Base-by-base conservation (phyloP, 768 basidiomycete species). In the Pulveroboletus sp. region DNA sequence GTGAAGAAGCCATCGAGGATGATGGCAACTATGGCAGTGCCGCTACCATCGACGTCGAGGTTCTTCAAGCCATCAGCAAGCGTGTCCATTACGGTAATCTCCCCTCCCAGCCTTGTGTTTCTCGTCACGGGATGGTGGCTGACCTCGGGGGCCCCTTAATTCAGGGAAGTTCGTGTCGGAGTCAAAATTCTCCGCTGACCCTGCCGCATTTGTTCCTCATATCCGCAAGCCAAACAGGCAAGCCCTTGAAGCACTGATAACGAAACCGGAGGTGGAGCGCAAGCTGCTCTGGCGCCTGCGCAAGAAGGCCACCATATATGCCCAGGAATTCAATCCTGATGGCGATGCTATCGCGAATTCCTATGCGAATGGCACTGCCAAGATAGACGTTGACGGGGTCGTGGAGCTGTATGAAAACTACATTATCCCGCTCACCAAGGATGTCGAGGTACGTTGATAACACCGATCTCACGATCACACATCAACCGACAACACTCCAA, bases 111-210 rank as follows among this genome's bases (percentile, higher is more conserved):
- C 40, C 50, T 24, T 7, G n/a, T 18, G 32, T 33, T 21, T 21
- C 12, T 33, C 36, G 14, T 12, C 43, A n/a, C 43, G 42, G 32
- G 15, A 18, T 39, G 27, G 44, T 17, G 39, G 18, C 55, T 58
- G 45, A 51, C 27, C n/a, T 21, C 17, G 11, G 41, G 18, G 21
- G 21, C 21, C 21, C 3, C 21, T 28, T 32, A 21, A 8, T 55
- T 8, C 63, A 99, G 95, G 96, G 50, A 98, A 97, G 77, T 99
- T 99, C 66, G 96, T 99, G 6, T 93, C 94, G 5, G 96, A 99
- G 71, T 89, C 90, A 26, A 99, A 99, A 67, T 99, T 99, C 74
- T 66, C 77, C n/a, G 78, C 82, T 28, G 75, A 89, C 53, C 95
- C 96, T 17, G 74, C 85, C 32, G 82, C 84, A 9, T 99, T 97